A percentile compares a stretch with the other conserved stretches of the same genome.
Evolutionary conservation across 306 rosid genomes (phyloP).

Genomic region (Lupinus albus): DNA sequence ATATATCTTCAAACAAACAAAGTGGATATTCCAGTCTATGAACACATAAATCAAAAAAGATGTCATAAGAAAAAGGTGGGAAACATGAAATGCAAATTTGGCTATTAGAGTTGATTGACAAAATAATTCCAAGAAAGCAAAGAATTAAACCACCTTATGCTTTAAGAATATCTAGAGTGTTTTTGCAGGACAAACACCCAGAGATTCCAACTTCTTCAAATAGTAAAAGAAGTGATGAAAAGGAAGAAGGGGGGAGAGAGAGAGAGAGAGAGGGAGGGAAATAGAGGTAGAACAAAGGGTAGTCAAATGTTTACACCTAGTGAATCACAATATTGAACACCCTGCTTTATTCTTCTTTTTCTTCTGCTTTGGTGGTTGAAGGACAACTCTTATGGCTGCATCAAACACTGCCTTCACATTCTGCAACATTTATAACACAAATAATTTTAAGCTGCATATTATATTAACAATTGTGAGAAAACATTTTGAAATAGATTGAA

Average conservation of each 20-base stretch:
- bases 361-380: constrained; percentile 99
- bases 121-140: constrained; percentile 60
- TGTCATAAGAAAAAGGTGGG: constrained; percentile 51
- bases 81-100: constrained; percentile 60
- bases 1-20: constrained; percentile 42
- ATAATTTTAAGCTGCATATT: constrained; percentile 25
- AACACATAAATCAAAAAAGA: constrained; percentile 48
- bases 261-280: constrained; percentile 59
- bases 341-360: constrained; percentile 90
- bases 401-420: constrained; percentile 95
- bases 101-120: constrained; percentile 66
- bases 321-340: constrained; percentile 92
- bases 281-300: constrained; percentile 61
- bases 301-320: constrained; percentile 66
- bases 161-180: constrained; percentile 63
- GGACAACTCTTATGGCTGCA: constrained; percentile 96
- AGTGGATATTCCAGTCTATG: constrained; percentile 55
- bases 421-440: constrained; percentile 48
- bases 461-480: too few relatives aligned
- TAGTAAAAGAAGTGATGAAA: constrained; percentile 50
- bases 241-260: constrained; percentile 50
- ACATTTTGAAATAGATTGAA: not conserved
- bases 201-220: constrained; percentile 66
- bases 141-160: constrained; percentile 64
- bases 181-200: constrained; percentile 55